These are phyloP conservation scores for Tetracladium setigerum DNA, from an alignment of 495 filamentous ascomycete species.

Conservation along the genomic window DNA sequence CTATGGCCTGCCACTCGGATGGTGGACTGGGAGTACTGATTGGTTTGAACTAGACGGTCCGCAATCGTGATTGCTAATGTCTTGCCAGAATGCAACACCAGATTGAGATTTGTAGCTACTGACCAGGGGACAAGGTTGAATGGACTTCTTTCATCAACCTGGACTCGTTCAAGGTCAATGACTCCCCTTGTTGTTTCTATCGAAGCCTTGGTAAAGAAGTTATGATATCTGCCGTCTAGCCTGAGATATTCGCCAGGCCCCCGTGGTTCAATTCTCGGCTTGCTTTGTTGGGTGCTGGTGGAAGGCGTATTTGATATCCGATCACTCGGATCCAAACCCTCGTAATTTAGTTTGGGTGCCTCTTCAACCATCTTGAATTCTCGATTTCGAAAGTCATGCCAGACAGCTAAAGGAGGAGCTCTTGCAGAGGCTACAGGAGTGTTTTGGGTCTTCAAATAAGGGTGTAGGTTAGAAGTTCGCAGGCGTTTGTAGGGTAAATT, in stretches of 20 bases:
- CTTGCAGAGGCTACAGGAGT: too few relatives aligned
- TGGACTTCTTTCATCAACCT: slow-evolving; percentile 10
- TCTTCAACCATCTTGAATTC: background rate
- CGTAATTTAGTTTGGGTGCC: background rate
- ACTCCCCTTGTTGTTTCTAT: slow-evolving; percentile 1
- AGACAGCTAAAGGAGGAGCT: too few relatives aligned
- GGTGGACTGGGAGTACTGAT: slow-evolving; percentile 1
- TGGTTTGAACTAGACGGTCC: background rate
- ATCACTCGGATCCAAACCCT: background rate
- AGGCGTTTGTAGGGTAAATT: background rate
- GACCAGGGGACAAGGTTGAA: slow-evolving; percentile 6
- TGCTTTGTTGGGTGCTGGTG: background rate
- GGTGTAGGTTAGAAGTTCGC: background rate
- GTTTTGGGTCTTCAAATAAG: background rate
- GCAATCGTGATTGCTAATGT: slow-evolving; percentile 1
- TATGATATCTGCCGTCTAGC: background rate
- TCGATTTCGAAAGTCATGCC: background rate
- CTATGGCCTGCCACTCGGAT: slow-evolving; percentile 1
- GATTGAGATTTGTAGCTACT: slow-evolving; percentile 2
- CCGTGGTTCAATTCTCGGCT: background rate
- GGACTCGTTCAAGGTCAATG: slow-evolving; percentile 3
- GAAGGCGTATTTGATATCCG: background rate
- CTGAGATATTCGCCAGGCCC: background rate
- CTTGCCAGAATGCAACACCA: slow-evolving; percentile 1
- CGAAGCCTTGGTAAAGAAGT: slow-evolving; percentile 7